Conservation (phyloP, 495 filamentous ascomycete species). For the Aspergillus olivimuriae region DNA sequence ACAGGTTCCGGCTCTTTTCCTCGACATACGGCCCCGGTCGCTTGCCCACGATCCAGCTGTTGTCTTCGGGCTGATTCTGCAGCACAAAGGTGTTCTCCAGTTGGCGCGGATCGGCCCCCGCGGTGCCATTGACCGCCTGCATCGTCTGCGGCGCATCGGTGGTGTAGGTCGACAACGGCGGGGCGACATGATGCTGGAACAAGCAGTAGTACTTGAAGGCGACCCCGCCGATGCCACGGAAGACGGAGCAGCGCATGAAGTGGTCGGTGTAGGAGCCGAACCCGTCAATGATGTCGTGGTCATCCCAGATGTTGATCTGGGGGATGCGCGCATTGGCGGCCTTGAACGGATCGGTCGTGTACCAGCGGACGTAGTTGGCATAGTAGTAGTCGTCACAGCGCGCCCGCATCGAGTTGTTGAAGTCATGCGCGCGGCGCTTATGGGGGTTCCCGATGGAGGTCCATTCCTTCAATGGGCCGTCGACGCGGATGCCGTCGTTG, state of each 20-base stretch:
- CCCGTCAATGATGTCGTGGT: constrained; percentile 88
- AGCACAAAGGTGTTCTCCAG: constrained; percentile 63
- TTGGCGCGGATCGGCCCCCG: constrained; percentile 59
- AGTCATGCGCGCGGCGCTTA: constrained; percentile 71
- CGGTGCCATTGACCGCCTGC: constrained; percentile 39
- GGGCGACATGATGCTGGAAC: constrained; percentile 88
- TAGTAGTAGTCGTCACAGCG: constrained; percentile 88
- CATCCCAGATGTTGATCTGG: constrained; percentile 93
- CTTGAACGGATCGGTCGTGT: constrained; percentile 74
- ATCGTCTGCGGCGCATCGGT: constrained; percentile 57
- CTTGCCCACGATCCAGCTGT: constrained; percentile 73
- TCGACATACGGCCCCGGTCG: constrained; percentile 74
- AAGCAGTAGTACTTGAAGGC: constrained; percentile 89
- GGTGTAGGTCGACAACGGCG: constrained; percentile 76
- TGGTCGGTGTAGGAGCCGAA: constrained; percentile 90
- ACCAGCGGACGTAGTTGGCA: constrained; percentile 86
- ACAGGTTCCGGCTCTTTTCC: constrained; percentile 73
- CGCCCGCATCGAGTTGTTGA: constrained; percentile 63
- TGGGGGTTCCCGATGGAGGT: constrained; percentile 74
- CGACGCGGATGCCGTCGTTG: constrained; percentile 80
- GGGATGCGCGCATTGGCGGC: constrained; percentile 80
- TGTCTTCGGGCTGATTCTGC: constrained; percentile 49
- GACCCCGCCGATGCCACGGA: constrained; percentile 82
- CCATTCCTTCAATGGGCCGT: constrained; percentile 74
- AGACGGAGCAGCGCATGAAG: constrained; percentile 89